Evolutionary conservation across 768 basidiomycete species (phyloP).

Genomic region (Calocera cornea): DNA sequence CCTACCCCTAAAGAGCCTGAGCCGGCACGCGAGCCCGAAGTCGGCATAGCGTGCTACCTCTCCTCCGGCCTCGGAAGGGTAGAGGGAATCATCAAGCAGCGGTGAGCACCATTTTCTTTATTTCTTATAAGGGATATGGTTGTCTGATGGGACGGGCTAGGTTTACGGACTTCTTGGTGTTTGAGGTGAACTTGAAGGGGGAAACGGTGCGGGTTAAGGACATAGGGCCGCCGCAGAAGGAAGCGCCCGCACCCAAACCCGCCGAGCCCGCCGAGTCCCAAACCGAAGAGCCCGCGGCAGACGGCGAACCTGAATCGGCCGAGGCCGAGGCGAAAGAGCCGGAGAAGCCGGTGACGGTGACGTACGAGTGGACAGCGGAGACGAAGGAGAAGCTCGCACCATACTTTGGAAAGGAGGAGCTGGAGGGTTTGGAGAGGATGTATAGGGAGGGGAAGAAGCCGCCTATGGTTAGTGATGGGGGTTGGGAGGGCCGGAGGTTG

Average conservation of each 20-base stretch:
- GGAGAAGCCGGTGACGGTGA: constrained; percentile 11
- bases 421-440: constrained; percentile 54
- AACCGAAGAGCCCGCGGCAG: constrained; percentile 9
- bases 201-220: constrained; percentile 71
- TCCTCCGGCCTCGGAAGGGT: constrained; percentile 54
- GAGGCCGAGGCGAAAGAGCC: constrained; percentile 19
- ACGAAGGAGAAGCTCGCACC: constrained; percentile 35
- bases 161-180: constrained; percentile 94
- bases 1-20: constrained; percentile 22
- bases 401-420: constrained; percentile 48
- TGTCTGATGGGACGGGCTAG: constrained; percentile 30
- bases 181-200: constrained; percentile 71
- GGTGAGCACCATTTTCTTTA: too few species aligned
- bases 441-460: constrained; percentile 71
- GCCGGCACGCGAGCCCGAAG: constrained; percentile 62
- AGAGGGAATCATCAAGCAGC: constrained; percentile 90
- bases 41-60: constrained; percentile 84
- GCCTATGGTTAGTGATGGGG: constrained; percentile 56
- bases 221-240: constrained; percentile 52
- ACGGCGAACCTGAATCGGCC: constrained; percentile 25
- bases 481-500: constrained; percentile 49
- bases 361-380: constrained; percentile 17
- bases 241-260: constrained; percentile 23
- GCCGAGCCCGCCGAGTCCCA: constrained; percentile 21
- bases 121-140: too few species aligned